Percentiles rank a stretch among this genome's conserved stretches.
Conservation (phyloP, 2,329 filamentous ascomycete genomes). For the Talaromyces amestolkiae region DNA sequence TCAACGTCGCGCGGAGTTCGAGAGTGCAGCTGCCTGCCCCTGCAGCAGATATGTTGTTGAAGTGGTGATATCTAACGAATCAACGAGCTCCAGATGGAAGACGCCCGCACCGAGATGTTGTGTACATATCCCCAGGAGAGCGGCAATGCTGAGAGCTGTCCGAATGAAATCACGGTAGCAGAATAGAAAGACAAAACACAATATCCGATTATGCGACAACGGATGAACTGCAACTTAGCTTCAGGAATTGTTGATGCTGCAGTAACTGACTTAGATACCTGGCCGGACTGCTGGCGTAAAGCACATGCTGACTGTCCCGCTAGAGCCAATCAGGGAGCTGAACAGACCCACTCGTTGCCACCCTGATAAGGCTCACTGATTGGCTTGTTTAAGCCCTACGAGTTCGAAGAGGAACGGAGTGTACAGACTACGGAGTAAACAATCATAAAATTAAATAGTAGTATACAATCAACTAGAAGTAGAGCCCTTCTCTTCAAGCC, state of each 20-base stretch:
- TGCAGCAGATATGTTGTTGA: neutral
- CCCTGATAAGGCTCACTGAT: neutral
- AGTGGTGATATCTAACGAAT: constrained; percentile 26
- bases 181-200: too few species aligned
- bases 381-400: neutral
- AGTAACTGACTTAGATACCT: constrained; percentile 1
- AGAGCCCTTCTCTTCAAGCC: constrained; percentile 60
- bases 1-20: neutral
- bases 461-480: neutral
- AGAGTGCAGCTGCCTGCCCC: neutral
- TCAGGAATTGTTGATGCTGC: neutral
- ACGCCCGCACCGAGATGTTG: constrained; percentile 30
- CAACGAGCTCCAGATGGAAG: constrained; percentile 36
- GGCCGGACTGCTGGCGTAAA: neutral
- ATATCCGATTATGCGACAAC: neutral
- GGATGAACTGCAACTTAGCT: neutral
- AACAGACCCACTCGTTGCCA: neutral
- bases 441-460: neutral
- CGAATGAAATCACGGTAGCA: neutral
- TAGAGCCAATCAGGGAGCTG: neutral
- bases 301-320: neutral
- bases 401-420: too few species aligned
- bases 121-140: constrained; percentile 37
- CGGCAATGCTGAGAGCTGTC: constrained; percentile 4
- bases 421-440: too few species aligned